These are phyloP conservation scores for Trametes punicea DNA, from an alignment of 768 basidiomycete species.

Conservation along the genomic window DNA sequence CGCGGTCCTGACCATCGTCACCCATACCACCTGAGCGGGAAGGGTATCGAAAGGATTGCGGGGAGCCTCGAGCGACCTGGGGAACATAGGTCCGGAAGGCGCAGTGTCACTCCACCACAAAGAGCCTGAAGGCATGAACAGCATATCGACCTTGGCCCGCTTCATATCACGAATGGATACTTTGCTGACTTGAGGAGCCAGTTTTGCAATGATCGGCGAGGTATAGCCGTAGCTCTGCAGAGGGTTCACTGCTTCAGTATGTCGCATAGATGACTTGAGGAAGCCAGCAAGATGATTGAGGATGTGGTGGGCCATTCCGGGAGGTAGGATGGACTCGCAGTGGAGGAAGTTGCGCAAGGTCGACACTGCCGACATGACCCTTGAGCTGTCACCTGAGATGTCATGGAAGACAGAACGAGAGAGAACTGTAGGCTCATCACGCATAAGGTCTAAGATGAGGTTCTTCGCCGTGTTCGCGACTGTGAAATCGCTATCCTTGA, in stretches of 20 bases:
- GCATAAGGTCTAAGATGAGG: constrained; percentile 61
- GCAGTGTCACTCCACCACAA: constrained; percentile 62
- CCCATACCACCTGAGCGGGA: constrained; percentile 44
- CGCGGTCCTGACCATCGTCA: constrained; percentile 62
- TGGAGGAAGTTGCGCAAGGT: constrained; percentile 58
- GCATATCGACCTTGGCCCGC: constrained; percentile 65
- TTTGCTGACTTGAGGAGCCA: constrained; percentile 64
- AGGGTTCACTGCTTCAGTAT: constrained; percentile 40
- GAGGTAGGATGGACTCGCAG: constrained; percentile 53
- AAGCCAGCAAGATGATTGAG: constrained; percentile 73
- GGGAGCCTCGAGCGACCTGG: constrained; percentile 35
- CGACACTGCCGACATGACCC: constrained; percentile 45
- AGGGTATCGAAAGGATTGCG: constrained; percentile 29
- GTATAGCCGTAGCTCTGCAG: constrained; percentile 52
- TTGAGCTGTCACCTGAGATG: constrained; percentile 48
- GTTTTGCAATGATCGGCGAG: constrained; percentile 54
- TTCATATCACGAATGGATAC: constrained; percentile 71
- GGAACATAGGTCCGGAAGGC: constrained; percentile 62
- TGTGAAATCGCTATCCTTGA: constrained; percentile 48
- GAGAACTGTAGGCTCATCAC: constrained; percentile 70
- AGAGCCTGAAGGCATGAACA: constrained; percentile 66
- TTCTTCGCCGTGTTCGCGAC: constrained; percentile 57
- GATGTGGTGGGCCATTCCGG: constrained; percentile 58
- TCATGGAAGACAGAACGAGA: constrained; percentile 60
- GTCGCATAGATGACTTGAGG: constrained; percentile 50